Base-by-base conservation (phyloP, 2,329 filamentous ascomycete genomes). In the Aspergillus pseudonomiae region DNA sequence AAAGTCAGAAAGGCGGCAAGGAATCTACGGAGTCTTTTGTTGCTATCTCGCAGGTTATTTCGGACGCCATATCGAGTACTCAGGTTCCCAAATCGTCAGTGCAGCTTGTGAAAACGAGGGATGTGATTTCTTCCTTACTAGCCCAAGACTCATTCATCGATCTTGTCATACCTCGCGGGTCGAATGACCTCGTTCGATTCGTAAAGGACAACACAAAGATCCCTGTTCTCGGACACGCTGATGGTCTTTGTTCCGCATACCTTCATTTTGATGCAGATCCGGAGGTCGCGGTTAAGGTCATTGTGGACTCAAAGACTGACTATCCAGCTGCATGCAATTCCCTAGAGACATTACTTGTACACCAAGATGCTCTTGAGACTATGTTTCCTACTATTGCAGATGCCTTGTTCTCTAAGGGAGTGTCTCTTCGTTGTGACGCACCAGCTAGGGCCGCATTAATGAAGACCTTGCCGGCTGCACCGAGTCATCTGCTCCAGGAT, bases 251-350 rank as follows among this genome's bases (percentile, higher is more conserved):
- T 81, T 87, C 89, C 66, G 88, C 93, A 66, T 99, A 95, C 78
- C 84, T 99, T 58, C 91, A 95, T 72, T 83, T 84, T 12, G 91
- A 93, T 63, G 94, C 92, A 55, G 90, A 96, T 71, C 79, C 84
- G 45, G 81, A 85, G 50, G 89, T 92, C 80, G 92, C 93, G 14
- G 85, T 86, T 24, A 87, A 88, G 65, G 90, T 97, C 60, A 83
- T 98, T 55, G 84, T 97, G 60, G 95, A 99, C 80, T 91, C 94
- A 54, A 99, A 99, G 81, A 93, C 91, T 30, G 91, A 90, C 78
- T 99, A 99, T 75, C 93, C 94, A 1, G 95, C 95, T 43, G 95
- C 94, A 16, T 99, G 95, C 84, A 99, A 99, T 81, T 89, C 91
- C 48, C 81, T 94, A n/a, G 95, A 99, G 80, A 96, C 93, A 1